Evolutionary conservation across 1,139 yeast species (phyloP).

Genomic region (Pichia sp.): DNA sequence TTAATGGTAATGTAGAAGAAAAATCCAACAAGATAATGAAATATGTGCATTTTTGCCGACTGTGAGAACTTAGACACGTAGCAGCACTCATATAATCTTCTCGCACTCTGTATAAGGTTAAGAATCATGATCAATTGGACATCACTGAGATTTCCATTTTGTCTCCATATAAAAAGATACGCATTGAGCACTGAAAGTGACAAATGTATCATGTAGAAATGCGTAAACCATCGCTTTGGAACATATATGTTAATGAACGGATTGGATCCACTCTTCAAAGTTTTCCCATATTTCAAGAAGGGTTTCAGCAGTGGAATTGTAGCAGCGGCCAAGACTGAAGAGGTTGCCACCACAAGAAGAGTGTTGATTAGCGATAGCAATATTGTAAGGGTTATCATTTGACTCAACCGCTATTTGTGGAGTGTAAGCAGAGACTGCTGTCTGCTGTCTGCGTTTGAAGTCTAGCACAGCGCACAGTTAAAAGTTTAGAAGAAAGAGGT

Average conservation of each 20-base stretch:
- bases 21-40: conserved; percentile 72
- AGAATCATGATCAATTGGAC: conserved; percentile 24
- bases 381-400: no score
- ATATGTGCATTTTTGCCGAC: conserved; percentile 56
- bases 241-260: conserved; percentile 28
- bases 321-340: conserved; percentile 15
- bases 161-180: neutral
- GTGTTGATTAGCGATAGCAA: no score
- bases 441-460: no score
- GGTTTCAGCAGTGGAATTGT: conserved; percentile 12
- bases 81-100: conserved; percentile 59
- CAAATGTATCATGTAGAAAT: conserved; percentile 37
- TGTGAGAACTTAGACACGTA: conserved; percentile 41
- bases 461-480: no score
- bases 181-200: conserved; percentile 4
- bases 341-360: neutral
- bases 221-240: conserved; percentile 42
- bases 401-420: no score
- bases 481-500: no score
- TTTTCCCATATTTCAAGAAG: conserved; percentile 27
- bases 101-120: conserved; percentile 47
- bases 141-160: neutral
- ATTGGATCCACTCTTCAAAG: conserved; percentile 5
- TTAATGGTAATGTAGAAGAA: conserved; percentile 48
- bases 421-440: no score